phyloP scores from a whole-genome alignment of 169 alveolate genomes.

The Cryptosporidium tyzzeri region DNA sequence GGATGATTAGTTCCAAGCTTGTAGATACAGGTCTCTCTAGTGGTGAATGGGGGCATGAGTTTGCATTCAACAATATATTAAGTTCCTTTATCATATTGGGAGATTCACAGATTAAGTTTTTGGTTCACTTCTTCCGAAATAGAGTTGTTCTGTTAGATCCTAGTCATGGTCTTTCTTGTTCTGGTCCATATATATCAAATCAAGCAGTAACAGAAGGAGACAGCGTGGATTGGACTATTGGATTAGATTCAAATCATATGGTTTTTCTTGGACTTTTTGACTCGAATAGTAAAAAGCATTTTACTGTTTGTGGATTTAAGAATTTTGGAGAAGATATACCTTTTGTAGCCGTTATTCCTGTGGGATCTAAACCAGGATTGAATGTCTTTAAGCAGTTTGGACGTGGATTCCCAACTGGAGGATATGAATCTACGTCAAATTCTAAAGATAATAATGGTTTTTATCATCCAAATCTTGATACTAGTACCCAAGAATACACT shows the following conservation, averaged over 20 bases:
- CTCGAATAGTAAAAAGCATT: background rate
- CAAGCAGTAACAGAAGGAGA: background rate
- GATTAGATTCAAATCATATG: conserved; percentile 51
- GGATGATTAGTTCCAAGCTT: conserved; percentile 28
- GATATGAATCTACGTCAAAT: conserved; percentile 29
- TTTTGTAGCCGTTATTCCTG: conserved; percentile 20
- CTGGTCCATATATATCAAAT: conserved; percentile 59
- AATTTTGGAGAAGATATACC: conserved; percentile 6
- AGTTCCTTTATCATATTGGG: background rate
- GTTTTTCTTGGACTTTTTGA: conserved; percentile 53
- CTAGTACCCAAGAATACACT: conserved; percentile 4
- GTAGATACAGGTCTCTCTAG: conserved; percentile 20
- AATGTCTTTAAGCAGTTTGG: conserved; percentile 53
- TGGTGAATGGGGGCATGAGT: background rate
- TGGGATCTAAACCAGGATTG: conserved; percentile 7
- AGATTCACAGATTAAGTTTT: background rate
- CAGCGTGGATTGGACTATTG: conserved; percentile 35
- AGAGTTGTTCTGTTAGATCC: conserved; percentile 39
- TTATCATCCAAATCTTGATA: conserved; percentile 22
- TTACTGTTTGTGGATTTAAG: conserved; percentile 50
- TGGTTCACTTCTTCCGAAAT: conserved; percentile 37
- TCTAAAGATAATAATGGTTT: background rate
- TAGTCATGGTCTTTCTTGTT: conserved; percentile 10
- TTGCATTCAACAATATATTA: background rate
- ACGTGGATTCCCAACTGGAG: conserved; percentile 46